Base-by-base conservation (phyloP, 2,329 filamentous ascomycete genomes). In the Drechslera avenae region DNA sequence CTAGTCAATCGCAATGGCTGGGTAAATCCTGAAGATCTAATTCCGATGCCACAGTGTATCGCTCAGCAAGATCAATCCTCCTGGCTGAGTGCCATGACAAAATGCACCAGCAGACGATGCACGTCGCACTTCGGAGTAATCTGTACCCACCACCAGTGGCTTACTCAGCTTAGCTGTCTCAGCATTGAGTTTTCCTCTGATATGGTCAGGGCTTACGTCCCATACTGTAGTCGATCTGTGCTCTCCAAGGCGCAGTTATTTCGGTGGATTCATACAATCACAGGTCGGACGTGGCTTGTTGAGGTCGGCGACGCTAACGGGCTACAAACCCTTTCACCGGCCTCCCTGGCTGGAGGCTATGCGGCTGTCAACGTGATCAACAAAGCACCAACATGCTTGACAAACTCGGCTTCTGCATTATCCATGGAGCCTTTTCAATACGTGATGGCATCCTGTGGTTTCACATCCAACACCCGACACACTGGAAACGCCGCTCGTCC, bases 11-110 rank as follows among this genome's bases (percentile, higher is more conserved):
- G 16, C 23, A 33, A 36, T 35, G 68, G 62, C 52, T 72, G 67
- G 68, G 63, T 71, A n/a, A 69, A 72, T 50, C 69, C 69, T 33
- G 67, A 73, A 58, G 64, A 70, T 48, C 49, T 72, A 37, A 16
- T 49, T 53, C 40, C 69, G 17, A 72, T 73, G 67, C 69, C 70
- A 35, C 68, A 72, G 40, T 73, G 70, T 43, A 62, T 73, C 40
- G 67, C 66, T 41, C 65, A 72, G 51, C 70, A 73, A 39, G 65
- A 72, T 41, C 63, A 54, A 37, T 59, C 64, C 28, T 18, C 42
- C 32, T 73, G 68, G 70, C 53, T 73, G 44, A 52, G 39, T 45
- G 42, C 64, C 46, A 68, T 73, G 66, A 67, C 70, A 5, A 59
- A 47, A 50, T 73, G 70, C 46, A 70, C 64, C 19, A 39, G 52